Conservation (phyloP, 2,329 filamentous ascomycete species). For the Fusarium sp. region DNA sequence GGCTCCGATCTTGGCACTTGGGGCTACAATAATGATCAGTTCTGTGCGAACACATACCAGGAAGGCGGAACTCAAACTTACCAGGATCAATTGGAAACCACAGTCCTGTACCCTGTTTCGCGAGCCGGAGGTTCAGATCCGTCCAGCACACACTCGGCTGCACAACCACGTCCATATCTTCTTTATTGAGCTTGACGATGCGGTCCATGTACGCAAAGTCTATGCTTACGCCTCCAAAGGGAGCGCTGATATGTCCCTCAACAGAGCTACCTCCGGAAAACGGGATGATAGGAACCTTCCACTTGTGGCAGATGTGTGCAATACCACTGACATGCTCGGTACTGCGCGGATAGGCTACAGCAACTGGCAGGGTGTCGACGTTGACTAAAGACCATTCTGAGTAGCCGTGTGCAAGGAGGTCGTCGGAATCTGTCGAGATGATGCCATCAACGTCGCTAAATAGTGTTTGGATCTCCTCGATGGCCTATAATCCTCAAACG, state of each 20-base stretch:
- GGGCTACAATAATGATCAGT: conserved; percentile 43
- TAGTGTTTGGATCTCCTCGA: not conserved
- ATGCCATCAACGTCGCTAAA: not conserved
- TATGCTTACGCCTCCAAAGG: conserved; percentile 75
- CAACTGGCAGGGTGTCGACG: conserved; percentile 69
- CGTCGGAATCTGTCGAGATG: conserved; percentile 49
- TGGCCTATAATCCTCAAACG: not conserved
- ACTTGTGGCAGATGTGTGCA: conserved; percentile 70
- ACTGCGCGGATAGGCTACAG: conserved; percentile 72
- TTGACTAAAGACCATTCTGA: conserved; percentile 80
- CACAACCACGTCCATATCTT: conserved; percentile 79
- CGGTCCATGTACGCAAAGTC: conserved; percentile 77
- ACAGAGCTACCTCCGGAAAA: conserved; percentile 57
- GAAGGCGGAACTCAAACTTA: not conserved
- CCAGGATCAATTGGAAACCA: conserved; percentile 79
- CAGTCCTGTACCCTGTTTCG: conserved; percentile 64
- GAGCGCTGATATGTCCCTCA: conserved; percentile 78
- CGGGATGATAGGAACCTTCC: conserved; percentile 76
- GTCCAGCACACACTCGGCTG: conserved; percentile 78
- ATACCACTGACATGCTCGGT: conserved; percentile 75
- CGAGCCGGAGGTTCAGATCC: conserved; percentile 73
- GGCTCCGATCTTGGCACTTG: conserved; percentile 67
- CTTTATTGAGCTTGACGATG: conserved; percentile 72
- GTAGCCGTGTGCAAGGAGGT: conserved; percentile 73
- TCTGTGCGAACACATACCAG: not conserved